A percentile compares a stretch with the other conserved stretches of the same genome.
Conservation (phyloP, 129 eudicot genomes). For the Centella asiatica region DNA sequence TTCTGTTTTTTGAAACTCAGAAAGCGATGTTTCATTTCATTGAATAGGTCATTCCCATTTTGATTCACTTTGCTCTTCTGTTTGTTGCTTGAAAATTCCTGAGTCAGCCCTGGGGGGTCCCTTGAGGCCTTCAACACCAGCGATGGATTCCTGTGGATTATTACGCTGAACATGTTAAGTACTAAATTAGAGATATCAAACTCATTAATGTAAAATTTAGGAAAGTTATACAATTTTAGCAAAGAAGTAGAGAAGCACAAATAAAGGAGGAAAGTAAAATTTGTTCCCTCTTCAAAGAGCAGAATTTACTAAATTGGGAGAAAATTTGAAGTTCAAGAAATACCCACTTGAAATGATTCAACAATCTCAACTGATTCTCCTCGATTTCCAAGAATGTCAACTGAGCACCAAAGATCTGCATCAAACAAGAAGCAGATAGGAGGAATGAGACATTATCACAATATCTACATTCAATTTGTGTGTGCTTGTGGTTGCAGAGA, state of each 20-base stretch:
- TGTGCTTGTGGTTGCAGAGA: not conserved
- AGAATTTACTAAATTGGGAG: not conserved
- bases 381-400: slow-evolving; percentile 41
- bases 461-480: not conserved
- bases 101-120: slow-evolving; percentile 41
- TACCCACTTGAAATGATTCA: slow-evolving; percentile 41
- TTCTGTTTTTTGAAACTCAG: slow-evolving; percentile 64
- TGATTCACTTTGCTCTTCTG: slow-evolving; percentile 24
- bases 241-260: not conserved
- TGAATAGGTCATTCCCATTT: slow-evolving; percentile 36
- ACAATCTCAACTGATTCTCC: slow-evolving; percentile 39
- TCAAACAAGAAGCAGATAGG: slow-evolving; percentile 5
- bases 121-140: slow-evolving; percentile 46
- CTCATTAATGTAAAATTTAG: too few relatives aligned
- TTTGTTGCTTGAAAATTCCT: slow-evolving; percentile 26
- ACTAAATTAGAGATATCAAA: slow-evolving; percentile 13
- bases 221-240: too few relatives aligned
- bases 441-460: slow-evolving; percentile 5
- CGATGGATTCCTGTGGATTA: slow-evolving; percentile 37
- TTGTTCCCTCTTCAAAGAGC: not conserved
- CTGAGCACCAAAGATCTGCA: slow-evolving; percentile 55
- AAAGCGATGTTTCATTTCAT: slow-evolving; percentile 61
- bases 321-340: slow-evolving; percentile 3
- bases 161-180: not conserved
- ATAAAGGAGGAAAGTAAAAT: not conserved